phyloP scores from a whole-genome alignment of 352 stramenopile species.

The Pythium pyrilobum region DNA sequence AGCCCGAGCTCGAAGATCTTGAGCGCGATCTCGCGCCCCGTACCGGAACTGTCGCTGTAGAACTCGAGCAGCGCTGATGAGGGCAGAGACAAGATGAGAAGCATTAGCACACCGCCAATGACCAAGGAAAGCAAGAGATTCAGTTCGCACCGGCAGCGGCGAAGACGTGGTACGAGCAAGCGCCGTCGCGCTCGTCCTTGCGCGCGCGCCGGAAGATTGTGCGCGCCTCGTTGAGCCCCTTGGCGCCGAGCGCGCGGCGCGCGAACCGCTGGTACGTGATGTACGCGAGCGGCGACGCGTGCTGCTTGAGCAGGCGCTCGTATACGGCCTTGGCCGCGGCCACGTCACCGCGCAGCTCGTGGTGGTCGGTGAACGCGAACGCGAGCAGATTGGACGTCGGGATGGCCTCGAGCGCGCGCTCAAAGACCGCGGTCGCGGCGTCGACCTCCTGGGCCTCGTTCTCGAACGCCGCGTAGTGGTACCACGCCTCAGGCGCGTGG shows the following conservation, averaged over 20 bases:
- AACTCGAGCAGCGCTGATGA: constrained; percentile 74
- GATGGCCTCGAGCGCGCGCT: constrained; percentile 69
- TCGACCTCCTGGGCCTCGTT: constrained; percentile 71
- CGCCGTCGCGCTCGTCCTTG: constrained; percentile 78
- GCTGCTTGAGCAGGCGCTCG: constrained; percentile 70
- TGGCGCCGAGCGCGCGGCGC: constrained; percentile 63
- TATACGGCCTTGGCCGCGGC: constrained; percentile 71
- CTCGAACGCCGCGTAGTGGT: constrained; percentile 81
- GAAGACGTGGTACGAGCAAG: constrained; percentile 81
- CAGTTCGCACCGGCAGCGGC: constrained; percentile 57
- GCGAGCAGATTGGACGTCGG: constrained; percentile 74
- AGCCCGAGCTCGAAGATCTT: constrained; percentile 88
- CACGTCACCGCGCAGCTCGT: constrained; percentile 67
- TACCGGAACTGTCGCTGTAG: constrained; percentile 79
- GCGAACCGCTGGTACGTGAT: constrained; percentile 85
- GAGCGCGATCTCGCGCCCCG: constrained; percentile 79
- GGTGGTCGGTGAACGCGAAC: constrained; percentile 80
- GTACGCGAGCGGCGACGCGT: constrained; percentile 71
- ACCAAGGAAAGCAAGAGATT: background rate
- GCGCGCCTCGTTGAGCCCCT: constrained; percentile 69
- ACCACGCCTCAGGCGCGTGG: constrained; percentile 79
- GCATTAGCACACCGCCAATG: background rate
- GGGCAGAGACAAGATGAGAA: constrained; percentile 6
- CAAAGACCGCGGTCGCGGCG: constrained; percentile 56
- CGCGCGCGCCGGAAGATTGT: constrained; percentile 77